Evolutionary conservation across 768 basidiomycete genomes (phyloP).

Genomic region (Lenzites betulinus): DNA sequence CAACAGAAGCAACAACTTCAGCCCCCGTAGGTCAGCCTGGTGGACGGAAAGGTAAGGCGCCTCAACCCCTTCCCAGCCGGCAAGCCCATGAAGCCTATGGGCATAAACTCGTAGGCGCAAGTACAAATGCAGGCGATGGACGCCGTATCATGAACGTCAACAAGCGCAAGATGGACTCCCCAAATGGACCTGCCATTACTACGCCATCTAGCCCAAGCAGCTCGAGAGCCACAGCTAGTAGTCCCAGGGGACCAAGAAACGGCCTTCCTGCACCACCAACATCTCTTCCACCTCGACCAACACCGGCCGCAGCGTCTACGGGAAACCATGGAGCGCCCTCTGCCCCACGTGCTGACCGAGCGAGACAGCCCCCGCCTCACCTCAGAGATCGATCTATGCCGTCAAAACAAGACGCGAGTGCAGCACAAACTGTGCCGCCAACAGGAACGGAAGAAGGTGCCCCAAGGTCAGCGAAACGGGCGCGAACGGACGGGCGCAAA

Average conservation of each 20-base stretch:
- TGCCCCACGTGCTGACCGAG: slow-evolving; percentile 6
- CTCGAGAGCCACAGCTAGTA: background rate
- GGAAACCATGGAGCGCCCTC: background rate
- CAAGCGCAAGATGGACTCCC: slow-evolving; percentile 25
- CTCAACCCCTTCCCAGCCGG: background rate
- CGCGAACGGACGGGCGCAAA: slow-evolving; percentile 5
- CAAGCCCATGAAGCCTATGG: slow-evolving; percentile 8
- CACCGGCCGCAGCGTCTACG: background rate
- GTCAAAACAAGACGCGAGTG: background rate
- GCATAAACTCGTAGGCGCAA: slow-evolving; percentile 12
- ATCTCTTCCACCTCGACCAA: slow-evolving; percentile 10
- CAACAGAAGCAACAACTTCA: slow-evolving; percentile 1
- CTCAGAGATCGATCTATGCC: background rate
- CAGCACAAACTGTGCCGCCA: background rate
- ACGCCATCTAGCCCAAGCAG: background rate
- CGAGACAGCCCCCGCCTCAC: slow-evolving; percentile 2
- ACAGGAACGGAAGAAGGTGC: background rate
- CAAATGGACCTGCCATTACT: background rate
- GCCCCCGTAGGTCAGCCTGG: slow-evolving; percentile 13
- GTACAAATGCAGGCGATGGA: slow-evolving; percentile 13
- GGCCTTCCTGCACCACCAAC: slow-evolving; percentile 1
- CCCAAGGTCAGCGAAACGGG: slow-evolving; percentile 11
- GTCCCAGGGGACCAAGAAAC: slow-evolving; percentile 2
- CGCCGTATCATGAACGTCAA: slow-evolving; percentile 27
- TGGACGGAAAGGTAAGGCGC: slow-evolving; percentile 27